Evolutionary conservation across 257 asterid species (phyloP).

Genomic region (Solanum sejunctum): DNA sequence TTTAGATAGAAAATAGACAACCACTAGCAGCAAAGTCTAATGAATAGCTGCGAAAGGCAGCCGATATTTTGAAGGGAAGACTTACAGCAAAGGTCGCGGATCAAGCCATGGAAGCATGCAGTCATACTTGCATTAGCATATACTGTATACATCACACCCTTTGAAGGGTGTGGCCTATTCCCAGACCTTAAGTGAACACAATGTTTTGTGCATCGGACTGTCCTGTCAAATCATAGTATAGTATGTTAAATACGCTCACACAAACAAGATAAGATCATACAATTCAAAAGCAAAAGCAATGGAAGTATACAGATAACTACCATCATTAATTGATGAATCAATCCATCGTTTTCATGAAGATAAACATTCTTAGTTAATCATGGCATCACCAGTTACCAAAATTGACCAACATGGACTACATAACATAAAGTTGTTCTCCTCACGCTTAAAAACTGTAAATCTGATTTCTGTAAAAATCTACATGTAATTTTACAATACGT

Average conservation of each 20-base stretch:
- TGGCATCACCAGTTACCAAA: conserved; percentile 11
- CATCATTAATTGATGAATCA: background rate
- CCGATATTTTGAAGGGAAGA: background rate
- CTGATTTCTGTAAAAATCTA: background rate
- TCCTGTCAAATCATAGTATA: too few species aligned
- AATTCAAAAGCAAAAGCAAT: background rate
- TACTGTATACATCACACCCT: background rate
- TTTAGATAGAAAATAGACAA: background rate
- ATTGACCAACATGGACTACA: conserved; percentile 15
- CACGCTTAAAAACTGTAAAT: background rate
- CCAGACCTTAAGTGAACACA: background rate
- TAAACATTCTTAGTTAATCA: conserved; percentile 1
- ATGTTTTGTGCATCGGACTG: too few species aligned
- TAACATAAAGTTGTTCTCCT: background rate
- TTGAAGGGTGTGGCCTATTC: background rate
- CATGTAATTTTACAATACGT: background rate
- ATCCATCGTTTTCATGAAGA: background rate
- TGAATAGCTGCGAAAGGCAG: background rate
- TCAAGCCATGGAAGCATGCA: background rate
- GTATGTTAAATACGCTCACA: background rate
- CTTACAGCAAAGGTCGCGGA: background rate
- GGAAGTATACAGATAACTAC: background rate
- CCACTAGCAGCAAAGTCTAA: background rate
- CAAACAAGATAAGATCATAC: background rate
- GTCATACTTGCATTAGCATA: background rate